These are phyloP conservation scores for Yamadazyma epiphylla DNA, from an alignment of 1,139 yeast species.

Conservation along the genomic window DNA sequence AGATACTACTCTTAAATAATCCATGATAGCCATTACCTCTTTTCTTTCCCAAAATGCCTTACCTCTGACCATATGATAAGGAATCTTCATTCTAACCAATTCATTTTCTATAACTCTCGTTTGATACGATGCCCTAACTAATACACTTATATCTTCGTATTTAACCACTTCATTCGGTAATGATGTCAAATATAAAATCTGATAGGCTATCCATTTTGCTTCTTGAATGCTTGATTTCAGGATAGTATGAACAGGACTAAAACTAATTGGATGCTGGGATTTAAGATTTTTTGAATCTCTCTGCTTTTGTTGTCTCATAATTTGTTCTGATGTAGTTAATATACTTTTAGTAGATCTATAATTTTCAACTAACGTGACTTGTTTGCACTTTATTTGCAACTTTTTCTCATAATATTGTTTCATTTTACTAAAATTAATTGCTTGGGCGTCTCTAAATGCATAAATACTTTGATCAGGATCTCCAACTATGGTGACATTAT, in stretches of 20 bases:
- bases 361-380: slow-evolving; percentile 57
- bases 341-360: slow-evolving; percentile 78
- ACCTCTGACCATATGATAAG: slow-evolving; percentile 68
- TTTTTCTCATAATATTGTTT: slow-evolving; percentile 32
- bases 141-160: slow-evolving; percentile 62
- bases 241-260: slow-evolving; percentile 46
- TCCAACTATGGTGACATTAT: slow-evolving; percentile 81
- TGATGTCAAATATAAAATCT: slow-evolving; percentile 43
- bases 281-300: slow-evolving; percentile 41
- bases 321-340: slow-evolving; percentile 56
- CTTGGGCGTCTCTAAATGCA: slow-evolving; percentile 78
- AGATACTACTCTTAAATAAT: slow-evolving; percentile 58
- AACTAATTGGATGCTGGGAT: slow-evolving; percentile 40
- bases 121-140: slow-evolving; percentile 61
- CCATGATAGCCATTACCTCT: slow-evolving; percentile 62
- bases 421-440: slow-evolving; percentile 65
- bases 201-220: slow-evolving; percentile 55
- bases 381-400: slow-evolving; percentile 16
- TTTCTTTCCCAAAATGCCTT: slow-evolving; percentile 75
- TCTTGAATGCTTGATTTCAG: slow-evolving; percentile 46
- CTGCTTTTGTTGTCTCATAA: slow-evolving; percentile 60
- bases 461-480: slow-evolving; percentile 97
- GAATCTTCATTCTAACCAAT: slow-evolving; percentile 50
- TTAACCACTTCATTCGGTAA: slow-evolving; percentile 32
- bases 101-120: slow-evolving; percentile 61